Percentiles rank a stretch among this genome's conserved stretches.
These are phyloP conservation scores for Mycosphaerella arachidis DNA, from an alignment of 2,329 filamentous ascomycete genomes.

Conservation along the genomic window DNA sequence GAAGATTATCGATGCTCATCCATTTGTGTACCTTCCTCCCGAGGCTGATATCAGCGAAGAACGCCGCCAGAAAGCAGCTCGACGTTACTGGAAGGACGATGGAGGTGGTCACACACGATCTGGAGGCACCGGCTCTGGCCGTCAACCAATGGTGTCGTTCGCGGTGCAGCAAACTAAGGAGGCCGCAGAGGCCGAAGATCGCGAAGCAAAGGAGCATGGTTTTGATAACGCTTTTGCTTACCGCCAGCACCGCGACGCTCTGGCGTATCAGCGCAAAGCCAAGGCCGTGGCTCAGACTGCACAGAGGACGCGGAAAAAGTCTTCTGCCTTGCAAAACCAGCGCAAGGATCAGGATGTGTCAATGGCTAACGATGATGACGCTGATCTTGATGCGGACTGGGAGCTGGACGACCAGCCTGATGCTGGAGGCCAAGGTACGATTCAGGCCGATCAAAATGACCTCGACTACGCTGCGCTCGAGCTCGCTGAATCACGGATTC, in stretches of 20 bases:
- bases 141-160: neutral
- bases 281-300: neutral
- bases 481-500: neutral
- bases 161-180: constrained; percentile 1
- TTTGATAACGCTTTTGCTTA: neutral
- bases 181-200: neutral
- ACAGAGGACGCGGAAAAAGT: neutral
- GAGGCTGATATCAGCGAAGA: constrained; percentile 38
- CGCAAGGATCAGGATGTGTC: neutral
- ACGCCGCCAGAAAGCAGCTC: neutral
- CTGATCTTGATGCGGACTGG: neutral
- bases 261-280: neutral
- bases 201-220: neutral
- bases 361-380: neutral
- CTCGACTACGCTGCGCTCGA: neutral
- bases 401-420: neutral
- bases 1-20: constrained; percentile 46
- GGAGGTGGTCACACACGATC: neutral
- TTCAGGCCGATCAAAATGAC: neutral
- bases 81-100: neutral
- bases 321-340: neutral
- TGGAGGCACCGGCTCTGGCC: neutral
- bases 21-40: constrained; percentile 43
- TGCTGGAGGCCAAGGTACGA: neutral
- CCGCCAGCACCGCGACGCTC: neutral